Evolutionary conservation across 2,329 filamentous ascomycete genomes (phyloP), one percentile per base, ranked within the genome.

Genomic region (Cladosporium sp.): DNA sequence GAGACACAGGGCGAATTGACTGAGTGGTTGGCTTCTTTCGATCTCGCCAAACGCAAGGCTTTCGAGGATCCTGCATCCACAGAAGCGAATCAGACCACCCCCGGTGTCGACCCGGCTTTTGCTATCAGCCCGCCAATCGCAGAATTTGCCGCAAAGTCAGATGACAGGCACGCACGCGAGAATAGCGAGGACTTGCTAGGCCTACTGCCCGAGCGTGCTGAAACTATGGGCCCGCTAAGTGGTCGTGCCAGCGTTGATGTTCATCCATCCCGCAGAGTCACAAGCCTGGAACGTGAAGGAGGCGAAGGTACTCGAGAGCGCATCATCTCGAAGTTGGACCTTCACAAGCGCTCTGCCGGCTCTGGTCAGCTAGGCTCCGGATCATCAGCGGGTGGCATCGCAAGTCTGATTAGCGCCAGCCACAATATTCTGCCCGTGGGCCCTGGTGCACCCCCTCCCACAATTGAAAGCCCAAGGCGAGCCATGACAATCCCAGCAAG

Each of bases 1-100:
- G 95, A 99, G 76, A 97, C 92, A 0, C 95, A 99, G 76, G 83
- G 82, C 59, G 92, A 98, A 75, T 85, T 99, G n/a, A 93, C 91
- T 66, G 91, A 96, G 72, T 99, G 95, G 95, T 88, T 99, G 64
- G 88, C 91, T 69, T 89, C 94, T 0, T 97, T 99, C 72, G 94
- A 99, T 71, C 87, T 93, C 18, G 93, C 94, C 62, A 99, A 99
- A 80, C 92, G 93, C 71, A 92, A 90, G 75, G 94, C 94, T 0
- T 86, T 99, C 57, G 92, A 98, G 75, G 89, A 88, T 69, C 86
- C 86, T 3, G 81, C 82, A 16, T 86, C 83, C 68, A 84, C 83
- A 2, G 81, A 83, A 46, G 70, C 75, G 31, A 73, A 80, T 5
- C 77, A 78, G 18, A 72, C 79, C 18, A 67, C 77, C 5, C 78